Percentiles rank a stretch among this genome's conserved stretches.
These are phyloP conservation scores for Umbelopsis sp. DNA, from an alignment of 192 early-diverging fungal species.

Conservation along the genomic window DNA sequence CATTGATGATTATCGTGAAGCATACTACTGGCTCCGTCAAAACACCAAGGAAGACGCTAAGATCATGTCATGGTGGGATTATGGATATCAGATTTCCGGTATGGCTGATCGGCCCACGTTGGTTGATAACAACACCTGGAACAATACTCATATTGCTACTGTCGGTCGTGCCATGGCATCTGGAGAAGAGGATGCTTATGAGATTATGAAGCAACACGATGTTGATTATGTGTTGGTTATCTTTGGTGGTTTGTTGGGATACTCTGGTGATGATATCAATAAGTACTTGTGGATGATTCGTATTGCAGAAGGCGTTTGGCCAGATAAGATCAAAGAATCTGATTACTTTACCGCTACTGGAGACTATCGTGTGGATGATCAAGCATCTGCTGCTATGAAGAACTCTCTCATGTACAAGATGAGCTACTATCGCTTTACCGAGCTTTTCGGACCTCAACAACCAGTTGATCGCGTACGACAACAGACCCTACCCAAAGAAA, in stretches of 20 bases:
- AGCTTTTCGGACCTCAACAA: slow-evolving; percentile 77
- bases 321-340: slow-evolving; percentile 88
- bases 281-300: slow-evolving; percentile 99
- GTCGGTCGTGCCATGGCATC: slow-evolving; percentile 95
- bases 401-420: slow-evolving; percentile 97
- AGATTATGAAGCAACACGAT: slow-evolving; percentile 89
- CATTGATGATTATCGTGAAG: slow-evolving; percentile 99
- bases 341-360: slow-evolving; percentile 88
- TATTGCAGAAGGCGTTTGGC: slow-evolving; percentile 95
- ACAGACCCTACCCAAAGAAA: slow-evolving; percentile 69
- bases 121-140: slow-evolving; percentile 99
- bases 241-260: slow-evolving; percentile 96
- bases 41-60: slow-evolving; percentile 93
- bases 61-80: slow-evolving; percentile 99
- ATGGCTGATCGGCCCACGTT: slow-evolving; percentile 97
- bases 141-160: slow-evolving; percentile 99
- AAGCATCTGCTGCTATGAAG: slow-evolving; percentile 88
- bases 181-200: slow-evolving; percentile 90
- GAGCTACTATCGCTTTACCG: slow-evolving; percentile 93
- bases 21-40: slow-evolving; percentile 99
- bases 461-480: slow-evolving; percentile 87
- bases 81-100: slow-evolving; percentile 99
- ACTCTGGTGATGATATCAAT: slow-evolving; percentile 99
- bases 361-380: slow-evolving; percentile 92
- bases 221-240: slow-evolving; percentile 98